Base-by-base conservation (phyloP, 176 grass and related monocot species). In the Triticum monococcum region DNA sequence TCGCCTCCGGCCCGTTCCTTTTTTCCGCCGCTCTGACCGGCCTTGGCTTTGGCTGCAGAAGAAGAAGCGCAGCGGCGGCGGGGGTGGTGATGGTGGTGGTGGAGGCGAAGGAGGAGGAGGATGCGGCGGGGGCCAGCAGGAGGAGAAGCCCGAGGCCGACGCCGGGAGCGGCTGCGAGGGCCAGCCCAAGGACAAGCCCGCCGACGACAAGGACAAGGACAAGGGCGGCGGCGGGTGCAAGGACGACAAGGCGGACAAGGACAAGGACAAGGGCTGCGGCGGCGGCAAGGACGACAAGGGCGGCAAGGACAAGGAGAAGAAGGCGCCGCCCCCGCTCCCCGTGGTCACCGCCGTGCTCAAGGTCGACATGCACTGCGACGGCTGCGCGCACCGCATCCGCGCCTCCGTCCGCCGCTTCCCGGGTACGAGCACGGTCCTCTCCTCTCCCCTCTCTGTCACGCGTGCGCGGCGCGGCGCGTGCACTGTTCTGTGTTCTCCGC, bases 341-440 rank as follows among this genome's bases (percentile, higher is more conserved):
- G 31, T 81, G 11, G 78, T 89, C n/a, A 92, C 89, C 10, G 91
- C 84, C 7, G 86, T 95, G 33, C 72, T 98, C 68, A 94, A 94
- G 93, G 75, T 95, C 0, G 96, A 98, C 87, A 92, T 94, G 82
- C 96, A 94, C 88, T 98, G 91, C 89, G 81, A 94, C 54, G 96
- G 93, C 3, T 98, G 96, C 83, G 79, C 88, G 23, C 83, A 60
- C 16, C 91, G 91, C 62, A 92, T 95, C 86, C 81, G 68, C 54
- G 80, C 14, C 31, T 92, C 93, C 57, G 36, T 95, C 68, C 92
- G 72, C 16, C 93, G 86, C 8, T 90, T 73, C 81, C 61, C 92
- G 88, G 96, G 96, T 82, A 32, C 9, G 1, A 13, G 0, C 0
- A 7, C 12, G 11, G 12, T 14, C 25, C 20, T n/a, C 22, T 9